A percentile compares a stretch with the other conserved stretches of the same genome.
These are phyloP conservation scores for Botrytis tulipae DNA, from an alignment of 2,329 filamentous ascomycete species.

Conservation along the genomic window DNA sequence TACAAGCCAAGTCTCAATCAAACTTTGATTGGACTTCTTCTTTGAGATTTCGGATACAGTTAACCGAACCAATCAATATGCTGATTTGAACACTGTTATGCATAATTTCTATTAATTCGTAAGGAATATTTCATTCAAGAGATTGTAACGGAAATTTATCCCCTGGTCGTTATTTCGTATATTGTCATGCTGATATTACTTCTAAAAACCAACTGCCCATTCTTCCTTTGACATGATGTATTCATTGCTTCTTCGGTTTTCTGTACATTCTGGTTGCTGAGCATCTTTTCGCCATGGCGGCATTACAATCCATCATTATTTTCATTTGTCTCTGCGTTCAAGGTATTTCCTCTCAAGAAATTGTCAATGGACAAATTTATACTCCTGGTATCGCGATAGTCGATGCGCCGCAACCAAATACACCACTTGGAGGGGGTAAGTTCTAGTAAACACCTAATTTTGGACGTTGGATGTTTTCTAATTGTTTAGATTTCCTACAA, in stretches of 20 bases:
- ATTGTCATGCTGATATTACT: slow-evolving; percentile 18
- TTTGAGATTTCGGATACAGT: not conserved
- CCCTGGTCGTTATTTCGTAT: slow-evolving; percentile 15
- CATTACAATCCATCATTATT: slow-evolving; percentile 24
- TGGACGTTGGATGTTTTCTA: slow-evolving; percentile 19
- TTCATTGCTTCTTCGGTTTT: not conserved
- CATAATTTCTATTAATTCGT: slow-evolving; percentile 19
- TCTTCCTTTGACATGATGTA: slow-evolving; percentile 13
- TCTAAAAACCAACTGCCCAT: slow-evolving; percentile 8
- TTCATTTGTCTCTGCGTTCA: slow-evolving; percentile 25
- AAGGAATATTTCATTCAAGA: not conserved
- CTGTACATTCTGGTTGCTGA: not conserved
- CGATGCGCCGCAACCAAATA: slow-evolving; percentile 63
- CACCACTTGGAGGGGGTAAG: slow-evolving; percentile 61
- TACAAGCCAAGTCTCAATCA: slow-evolving; percentile 24
- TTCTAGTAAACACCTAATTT: slow-evolving; percentile 24
- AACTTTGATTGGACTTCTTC: not conserved
- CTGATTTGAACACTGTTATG: slow-evolving; percentile 20
- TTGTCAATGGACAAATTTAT: slow-evolving; percentile 64
- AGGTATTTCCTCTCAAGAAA: slow-evolving; percentile 48
- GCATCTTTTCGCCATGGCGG: slow-evolving; percentile 11
- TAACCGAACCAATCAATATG: not conserved
- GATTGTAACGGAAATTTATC: slow-evolving; percentile 7
- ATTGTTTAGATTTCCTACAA: slow-evolving; percentile 49
- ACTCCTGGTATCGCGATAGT: slow-evolving; percentile 67